phyloP scores from a whole-genome alignment of 2,329 filamentous ascomycete species.

The Aspergillus niger region DNA sequence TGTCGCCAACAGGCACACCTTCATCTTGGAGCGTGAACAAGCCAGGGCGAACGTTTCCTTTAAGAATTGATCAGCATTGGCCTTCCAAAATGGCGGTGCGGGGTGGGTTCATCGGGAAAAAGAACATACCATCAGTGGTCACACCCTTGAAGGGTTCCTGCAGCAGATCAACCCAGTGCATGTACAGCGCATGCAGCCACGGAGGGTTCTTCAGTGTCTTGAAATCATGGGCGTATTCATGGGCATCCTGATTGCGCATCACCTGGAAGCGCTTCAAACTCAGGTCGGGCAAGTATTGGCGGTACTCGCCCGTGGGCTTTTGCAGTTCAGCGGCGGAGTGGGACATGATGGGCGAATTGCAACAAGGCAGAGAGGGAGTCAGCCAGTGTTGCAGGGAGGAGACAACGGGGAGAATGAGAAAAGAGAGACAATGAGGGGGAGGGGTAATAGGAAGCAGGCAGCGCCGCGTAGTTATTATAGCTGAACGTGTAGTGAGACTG shows the following conservation, averaged over 20 bases:
- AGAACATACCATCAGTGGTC: slow-evolving; percentile 62
- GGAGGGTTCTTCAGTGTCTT: slow-evolving; percentile 62
- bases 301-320: slow-evolving; percentile 43
- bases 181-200: slow-evolving; percentile 65
- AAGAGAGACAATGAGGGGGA: not conserved
- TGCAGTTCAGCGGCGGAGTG: slow-evolving; percentile 5
- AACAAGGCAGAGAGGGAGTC: not conserved
- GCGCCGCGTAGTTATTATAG: slow-evolving; percentile 1
- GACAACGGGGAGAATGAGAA: not conserved
- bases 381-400: not conserved
- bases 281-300: slow-evolving; percentile 65
- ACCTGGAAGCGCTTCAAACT: slow-evolving; percentile 62
- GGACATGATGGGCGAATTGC: not conserved
- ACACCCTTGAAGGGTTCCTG: slow-evolving; percentile 71
- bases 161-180: slow-evolving; percentile 59
- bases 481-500: not conserved
- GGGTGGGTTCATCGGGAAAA: not conserved
- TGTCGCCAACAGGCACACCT: slow-evolving; percentile 59
- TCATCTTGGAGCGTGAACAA: slow-evolving; percentile 66
- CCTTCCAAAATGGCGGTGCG: not conserved
- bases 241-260: slow-evolving; percentile 64
- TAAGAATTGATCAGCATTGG: not conserved
- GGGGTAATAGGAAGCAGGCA: not conserved
- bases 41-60: slow-evolving; percentile 54
- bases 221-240: slow-evolving; percentile 64